Evolutionary conservation across 2,329 filamentous ascomycete genomes (phyloP).

Genomic region (Phialophora macrospora): DNA sequence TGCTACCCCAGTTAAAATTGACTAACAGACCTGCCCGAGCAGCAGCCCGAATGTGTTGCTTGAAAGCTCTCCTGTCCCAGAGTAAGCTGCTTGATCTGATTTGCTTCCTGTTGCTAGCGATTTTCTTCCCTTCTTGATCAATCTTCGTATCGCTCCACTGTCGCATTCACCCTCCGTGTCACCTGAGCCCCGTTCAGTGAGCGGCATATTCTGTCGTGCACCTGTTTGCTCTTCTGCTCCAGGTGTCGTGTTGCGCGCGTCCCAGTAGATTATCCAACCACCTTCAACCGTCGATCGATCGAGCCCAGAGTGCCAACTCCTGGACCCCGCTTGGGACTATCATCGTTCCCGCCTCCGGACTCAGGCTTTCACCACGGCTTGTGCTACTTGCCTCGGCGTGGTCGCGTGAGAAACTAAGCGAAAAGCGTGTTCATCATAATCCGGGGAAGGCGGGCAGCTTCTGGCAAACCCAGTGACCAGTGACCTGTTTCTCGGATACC

Average conservation of each 20-base stretch:
- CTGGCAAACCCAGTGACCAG: constrained; percentile 8
- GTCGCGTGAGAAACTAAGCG: constrained; percentile 27
- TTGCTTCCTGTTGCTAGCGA: background rate
- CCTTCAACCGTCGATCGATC: background rate
- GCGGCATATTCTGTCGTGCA: background rate
- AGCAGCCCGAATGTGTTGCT: constrained; percentile 2
- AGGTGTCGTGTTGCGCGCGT: background rate
- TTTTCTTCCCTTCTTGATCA: constrained; percentile 5
- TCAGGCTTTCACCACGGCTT: constrained; percentile 1
- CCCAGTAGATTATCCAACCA: background rate
- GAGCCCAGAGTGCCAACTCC: constrained; percentile 7
- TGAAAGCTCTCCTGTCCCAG: background rate
- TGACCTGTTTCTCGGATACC: constrained; percentile 26
- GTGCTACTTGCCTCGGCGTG: constrained; percentile 8
- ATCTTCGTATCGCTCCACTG: background rate
- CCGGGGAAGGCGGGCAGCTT: constrained; percentile 27
- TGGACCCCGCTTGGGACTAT: constrained; percentile 16
- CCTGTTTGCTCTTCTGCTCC: constrained; percentile 2
- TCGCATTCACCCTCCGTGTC: constrained; percentile 5
- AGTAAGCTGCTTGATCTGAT: constrained; percentile 2
- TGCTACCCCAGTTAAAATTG: constrained; percentile 9
- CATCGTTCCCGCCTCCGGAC: constrained; percentile 9
- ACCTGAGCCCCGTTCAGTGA: constrained; percentile 10
- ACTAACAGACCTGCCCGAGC: constrained; percentile 11
- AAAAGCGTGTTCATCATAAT: constrained; percentile 24